These are phyloP conservation scores for Fusarium poae DNA, from an alignment of 2,329 filamentous ascomycete genomes.

Conservation along the genomic window DNA sequence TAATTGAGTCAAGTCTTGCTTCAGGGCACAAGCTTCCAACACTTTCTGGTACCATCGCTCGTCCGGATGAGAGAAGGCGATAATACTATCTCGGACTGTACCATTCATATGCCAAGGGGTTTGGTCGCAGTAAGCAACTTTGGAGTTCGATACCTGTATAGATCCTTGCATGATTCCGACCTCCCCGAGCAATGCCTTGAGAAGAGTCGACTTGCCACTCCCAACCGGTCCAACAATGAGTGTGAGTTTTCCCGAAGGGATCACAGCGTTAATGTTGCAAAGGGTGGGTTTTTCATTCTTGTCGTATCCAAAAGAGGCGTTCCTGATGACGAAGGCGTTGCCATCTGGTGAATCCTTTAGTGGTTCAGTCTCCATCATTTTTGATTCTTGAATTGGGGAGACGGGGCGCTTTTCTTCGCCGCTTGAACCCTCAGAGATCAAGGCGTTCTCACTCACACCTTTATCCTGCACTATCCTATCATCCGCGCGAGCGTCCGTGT, in stretches of 20 bases:
- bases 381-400: neutral
- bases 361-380: neutral
- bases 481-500: conserved; percentile 18
- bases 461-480: neutral
- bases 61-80: conserved; percentile 47
- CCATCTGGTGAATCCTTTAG: accelerated
- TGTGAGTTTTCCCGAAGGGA: conserved; percentile 22
- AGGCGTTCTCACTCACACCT: neutral
- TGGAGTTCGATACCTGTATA: conserved; percentile 8
- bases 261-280: conserved; percentile 3
- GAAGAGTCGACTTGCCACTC: conserved; percentile 54
- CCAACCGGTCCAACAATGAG: conserved; percentile 54
- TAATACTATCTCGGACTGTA: conserved; percentile 52
- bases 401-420: conserved; percentile 7
- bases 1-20: conserved; percentile 47
- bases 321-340: conserved; percentile 1
- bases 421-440: neutral
- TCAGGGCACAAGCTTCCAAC: conserved; percentile 42
- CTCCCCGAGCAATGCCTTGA: conserved; percentile 52
- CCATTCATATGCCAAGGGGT: conserved; percentile 50
- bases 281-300: conserved; percentile 13
- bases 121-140: conserved; percentile 47
- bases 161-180: conserved; percentile 22
- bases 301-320: conserved; percentile 29
- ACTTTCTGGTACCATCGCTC: conserved; percentile 50